Percentiles rank a stretch among this genome's conserved stretches.
Evolutionary conservation across 2,329 filamentous ascomycete genomes (phyloP).

Genomic region (Talaromyces sp.): DNA sequence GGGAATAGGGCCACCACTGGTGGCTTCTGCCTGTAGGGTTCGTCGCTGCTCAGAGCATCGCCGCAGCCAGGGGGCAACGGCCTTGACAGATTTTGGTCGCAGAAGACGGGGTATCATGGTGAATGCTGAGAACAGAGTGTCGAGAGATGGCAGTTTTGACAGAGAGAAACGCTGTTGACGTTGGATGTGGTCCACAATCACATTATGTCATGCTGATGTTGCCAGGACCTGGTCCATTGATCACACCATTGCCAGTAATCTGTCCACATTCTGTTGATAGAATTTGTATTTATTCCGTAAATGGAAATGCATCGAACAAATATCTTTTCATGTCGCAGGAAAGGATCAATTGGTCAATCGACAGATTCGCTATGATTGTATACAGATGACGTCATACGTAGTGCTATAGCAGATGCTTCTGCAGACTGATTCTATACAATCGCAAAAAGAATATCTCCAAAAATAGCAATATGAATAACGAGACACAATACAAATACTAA

Average conservation of each 20-base stretch:
- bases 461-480: no score
- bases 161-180: neutral
- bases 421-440: neutral
- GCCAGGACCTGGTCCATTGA: neutral
- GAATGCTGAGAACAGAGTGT: neutral
- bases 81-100: neutral
- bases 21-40: neutral
- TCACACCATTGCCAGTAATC: neutral
- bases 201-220: conserved; percentile 8
- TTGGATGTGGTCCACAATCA: neutral
- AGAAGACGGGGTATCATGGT: neutral
- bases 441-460: neutral
- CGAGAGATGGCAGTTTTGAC: neutral
- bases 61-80: neutral
- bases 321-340: no score
- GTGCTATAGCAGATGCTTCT: neutral
- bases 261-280: neutral
- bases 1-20: neutral
- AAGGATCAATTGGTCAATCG: no score
- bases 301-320: no score
- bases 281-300: no score
- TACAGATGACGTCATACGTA: neutral
- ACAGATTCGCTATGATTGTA: neutral
- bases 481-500: no score
- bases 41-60: neutral